Evolutionary conservation across 2,329 filamentous ascomycete genomes (phyloP).

Genomic region (Coniochaeta sp.): DNA sequence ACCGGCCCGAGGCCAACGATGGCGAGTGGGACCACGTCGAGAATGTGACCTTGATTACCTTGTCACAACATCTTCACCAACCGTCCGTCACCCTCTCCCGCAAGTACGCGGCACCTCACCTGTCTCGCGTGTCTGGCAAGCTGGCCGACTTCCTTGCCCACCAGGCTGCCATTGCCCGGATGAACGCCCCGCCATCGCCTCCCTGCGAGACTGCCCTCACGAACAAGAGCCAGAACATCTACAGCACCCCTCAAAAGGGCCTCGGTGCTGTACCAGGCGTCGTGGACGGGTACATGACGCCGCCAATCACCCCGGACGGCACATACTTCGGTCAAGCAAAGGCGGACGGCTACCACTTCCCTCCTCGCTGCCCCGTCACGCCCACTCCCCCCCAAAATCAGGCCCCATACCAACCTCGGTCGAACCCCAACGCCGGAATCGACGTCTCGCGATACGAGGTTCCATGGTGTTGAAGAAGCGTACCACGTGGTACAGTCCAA

Average conservation of each 20-base stretch:
- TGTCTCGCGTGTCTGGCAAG: slow-evolving; percentile 46
- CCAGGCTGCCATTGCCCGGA: slow-evolving; percentile 47
- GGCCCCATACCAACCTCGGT: slow-evolving; percentile 7
- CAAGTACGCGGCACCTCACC: slow-evolving; percentile 49
- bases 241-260: slow-evolving; percentile 74
- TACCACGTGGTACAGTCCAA: not conserved
- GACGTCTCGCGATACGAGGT: not conserved
- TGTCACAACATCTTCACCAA: slow-evolving; percentile 53
- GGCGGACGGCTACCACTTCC: slow-evolving; percentile 37
- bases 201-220: slow-evolving; percentile 42
- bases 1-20: slow-evolving; percentile 67
- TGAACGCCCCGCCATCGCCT: slow-evolving; percentile 49
- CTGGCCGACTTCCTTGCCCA: slow-evolving; percentile 53
- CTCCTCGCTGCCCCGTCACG: slow-evolving; percentile 54
- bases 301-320: slow-evolving; percentile 76
- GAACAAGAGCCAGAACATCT: slow-evolving; percentile 52
- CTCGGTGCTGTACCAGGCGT: slow-evolving; percentile 54
- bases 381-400: slow-evolving; percentile 40
- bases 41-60: slow-evolving; percentile 54
- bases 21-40: slow-evolving; percentile 71
- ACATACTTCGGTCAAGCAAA: slow-evolving; percentile 36
- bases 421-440: slow-evolving; percentile 17
- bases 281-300: slow-evolving; percentile 72
- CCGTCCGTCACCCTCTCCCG: slow-evolving; percentile 50
- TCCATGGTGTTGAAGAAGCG: not conserved